A percentile compares a stretch with the other conserved stretches of the same genome.
phyloP scores from a whole-genome alignment of 148 eudicot genomes.

The Mesembryanthemum crystallinum region DNA sequence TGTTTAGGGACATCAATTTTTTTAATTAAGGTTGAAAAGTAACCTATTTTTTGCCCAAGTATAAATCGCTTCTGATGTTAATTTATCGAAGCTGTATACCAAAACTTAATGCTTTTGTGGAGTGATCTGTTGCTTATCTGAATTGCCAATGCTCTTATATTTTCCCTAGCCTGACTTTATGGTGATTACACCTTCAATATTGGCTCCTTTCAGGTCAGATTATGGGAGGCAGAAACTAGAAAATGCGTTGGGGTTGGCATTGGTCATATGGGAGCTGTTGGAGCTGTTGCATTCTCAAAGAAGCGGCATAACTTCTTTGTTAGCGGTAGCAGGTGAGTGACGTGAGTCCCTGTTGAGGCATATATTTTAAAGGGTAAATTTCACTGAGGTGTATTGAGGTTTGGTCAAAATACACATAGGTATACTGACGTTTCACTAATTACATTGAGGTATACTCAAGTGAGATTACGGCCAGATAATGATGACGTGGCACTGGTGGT shows the following conservation, averaged over 20 bases:
- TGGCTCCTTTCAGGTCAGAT: conserved; percentile 60
- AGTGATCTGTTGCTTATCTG: conserved; percentile 6
- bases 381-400: too few species aligned
- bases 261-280: conserved; percentile 92
- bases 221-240: conserved; percentile 71
- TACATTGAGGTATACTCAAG: too few species aligned
- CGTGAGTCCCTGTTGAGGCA: conserved; percentile 32
- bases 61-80: neutral
- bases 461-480: too few species aligned
- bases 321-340: conserved; percentile 84
- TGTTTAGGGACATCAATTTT: too few species aligned
- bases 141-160: neutral
- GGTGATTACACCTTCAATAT: conserved; percentile 1
- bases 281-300: conserved; percentile 90
- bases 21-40: neutral
- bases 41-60: neutral
- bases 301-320: conserved; percentile 70
- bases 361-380: too few species aligned
- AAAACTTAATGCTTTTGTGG: neutral
- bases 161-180: neutral
- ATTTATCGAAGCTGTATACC: neutral
- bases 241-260: conserved; percentile 70
- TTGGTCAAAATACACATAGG: too few species aligned
- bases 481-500: too few species aligned
- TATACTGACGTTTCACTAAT: too few species aligned